Base-by-base conservation (phyloP, 2,329 filamentous ascomycete species). In the Periglandula ipomoeae region DNA sequence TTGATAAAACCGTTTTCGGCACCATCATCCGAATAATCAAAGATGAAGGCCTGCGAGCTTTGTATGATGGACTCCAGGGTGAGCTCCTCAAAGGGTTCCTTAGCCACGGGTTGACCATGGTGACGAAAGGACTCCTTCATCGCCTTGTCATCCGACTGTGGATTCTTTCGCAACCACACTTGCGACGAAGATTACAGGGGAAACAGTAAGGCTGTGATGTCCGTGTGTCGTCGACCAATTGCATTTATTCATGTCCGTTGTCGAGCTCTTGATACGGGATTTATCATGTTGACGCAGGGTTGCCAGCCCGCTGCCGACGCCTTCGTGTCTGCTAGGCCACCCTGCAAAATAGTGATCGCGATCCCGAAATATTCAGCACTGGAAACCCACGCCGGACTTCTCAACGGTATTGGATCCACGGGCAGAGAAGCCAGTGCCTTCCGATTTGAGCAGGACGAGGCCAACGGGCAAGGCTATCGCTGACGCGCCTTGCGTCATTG, bases 361-460 rank as follows among this genome's bases (percentile, higher is more conserved):
- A 17, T 20, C 6, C 23, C 23, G 22, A 13, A 13, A 15, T 19
- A 13, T n/a, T 58, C 54, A 93, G 62, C 87, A 91, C 62, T 94
- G 87, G 65, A 95, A 95, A 0, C 84, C 84, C 17, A 94, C 81
- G 0, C 86, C 85, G 3, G 77, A 70, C 64, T 84, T 93, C 67
- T 86, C 85, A 15, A 94, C 89, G 58, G 87, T 79, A 60, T 85
- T 95, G 46, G 79, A 78, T 3, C 93, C 91, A n/a, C 85, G 84
- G 4, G 88, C 86, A 4, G 91, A 90, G 66, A 95, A 97, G 0
- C 91, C 91, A 0, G 91, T 97, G 0, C 91, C 91, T 58, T 96
- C 91, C 32, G 84, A 87, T 56, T 79, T 82, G 44, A 97, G 77
- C 60, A 86, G 81, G 3, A 96, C 83, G 30, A 96, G 62, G 0